phyloP scores from a whole-genome alignment of 208 protist species.

The Borovskyia barvae region DNA sequence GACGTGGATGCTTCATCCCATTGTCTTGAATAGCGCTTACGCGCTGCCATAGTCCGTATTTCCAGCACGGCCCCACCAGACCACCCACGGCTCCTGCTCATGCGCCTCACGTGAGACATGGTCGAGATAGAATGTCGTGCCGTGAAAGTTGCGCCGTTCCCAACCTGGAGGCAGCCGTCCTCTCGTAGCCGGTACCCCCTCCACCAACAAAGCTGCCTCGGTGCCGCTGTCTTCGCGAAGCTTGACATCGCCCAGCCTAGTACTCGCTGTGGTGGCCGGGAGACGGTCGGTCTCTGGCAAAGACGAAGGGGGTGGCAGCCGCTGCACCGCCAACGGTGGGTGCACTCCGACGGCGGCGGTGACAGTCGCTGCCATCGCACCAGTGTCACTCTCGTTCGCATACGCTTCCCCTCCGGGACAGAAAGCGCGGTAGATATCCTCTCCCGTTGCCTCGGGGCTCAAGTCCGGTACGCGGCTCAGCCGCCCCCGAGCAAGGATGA shows the following conservation, averaged over 20 bases:
- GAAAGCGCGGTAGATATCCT: conserved; percentile 26
- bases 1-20: too few relatives aligned
- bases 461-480: conserved; percentile 10
- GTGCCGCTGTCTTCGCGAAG: too few relatives aligned
- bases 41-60: background rate
- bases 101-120: conserved; percentile 66
- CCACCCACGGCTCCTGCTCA: conserved; percentile 54
- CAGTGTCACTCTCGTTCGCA: background rate
- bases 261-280: too few relatives aligned
- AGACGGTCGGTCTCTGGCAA: too few relatives aligned
- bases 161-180: conserved; percentile 51
- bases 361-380: background rate
- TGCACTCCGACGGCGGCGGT: too few relatives aligned
- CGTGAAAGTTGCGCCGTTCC: conserved; percentile 49
- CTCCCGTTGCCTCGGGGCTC: background rate
- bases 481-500: conserved; percentile 19
- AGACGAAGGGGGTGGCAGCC: too few relatives aligned
- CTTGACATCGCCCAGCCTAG: too few relatives aligned
- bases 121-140: conserved; percentile 51
- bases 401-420: conserved; percentile 15
- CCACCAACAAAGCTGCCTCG: too few relatives aligned
- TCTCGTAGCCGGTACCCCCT: background rate
- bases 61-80: conserved; percentile 37
- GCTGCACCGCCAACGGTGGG: too few relatives aligned
- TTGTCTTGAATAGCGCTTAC: too few relatives aligned